Percentiles rank a stretch among this genome's conserved stretches.
phyloP scores from a whole-genome alignment of 345 rosid genomes.

The Iberis pinnata region DNA sequence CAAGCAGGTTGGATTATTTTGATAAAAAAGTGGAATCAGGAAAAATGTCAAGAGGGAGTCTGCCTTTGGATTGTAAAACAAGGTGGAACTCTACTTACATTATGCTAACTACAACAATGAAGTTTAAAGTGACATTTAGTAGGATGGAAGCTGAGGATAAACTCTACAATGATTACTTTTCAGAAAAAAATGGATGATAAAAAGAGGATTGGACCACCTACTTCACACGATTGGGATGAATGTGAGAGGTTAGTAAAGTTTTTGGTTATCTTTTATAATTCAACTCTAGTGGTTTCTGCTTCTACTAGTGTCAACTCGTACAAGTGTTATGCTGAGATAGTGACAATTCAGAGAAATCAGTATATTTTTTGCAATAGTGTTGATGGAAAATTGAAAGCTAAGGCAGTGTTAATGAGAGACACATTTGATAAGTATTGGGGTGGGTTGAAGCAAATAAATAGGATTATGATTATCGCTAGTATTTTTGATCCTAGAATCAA shows the following conservation, averaged over 20 bases:
- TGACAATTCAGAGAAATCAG: too few species aligned
- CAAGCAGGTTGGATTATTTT: neutral
- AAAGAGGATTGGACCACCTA: too few species aligned
- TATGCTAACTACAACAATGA: neutral
- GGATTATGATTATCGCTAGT: neutral
- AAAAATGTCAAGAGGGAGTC: neutral
- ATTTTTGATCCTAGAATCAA: neutral
- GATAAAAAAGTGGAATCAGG: neutral
- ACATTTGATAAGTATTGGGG: neutral
- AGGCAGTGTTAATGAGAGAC: neutral
- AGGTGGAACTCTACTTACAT: too few species aligned
- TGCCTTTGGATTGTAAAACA: neutral
- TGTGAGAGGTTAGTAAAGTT: too few species aligned
- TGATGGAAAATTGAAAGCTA: neutral
- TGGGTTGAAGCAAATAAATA: neutral
- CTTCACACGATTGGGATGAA: too few species aligned
- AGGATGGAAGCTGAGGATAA: neutral
- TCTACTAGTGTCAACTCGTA: too few species aligned
- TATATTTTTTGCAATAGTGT: too few species aligned
- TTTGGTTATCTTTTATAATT: too few species aligned
- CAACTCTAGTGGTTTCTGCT: too few species aligned
- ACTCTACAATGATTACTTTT: neutral
- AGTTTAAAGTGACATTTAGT: neutral
- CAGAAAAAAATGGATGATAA: too few species aligned
- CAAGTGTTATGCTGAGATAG: too few species aligned